Percentiles rank a stretch among this genome's conserved stretches.
These are phyloP conservation scores for Wickerhamomyces sp. DNA, from an alignment of 1,139 yeast genomes.

Conservation along the genomic window DNA sequence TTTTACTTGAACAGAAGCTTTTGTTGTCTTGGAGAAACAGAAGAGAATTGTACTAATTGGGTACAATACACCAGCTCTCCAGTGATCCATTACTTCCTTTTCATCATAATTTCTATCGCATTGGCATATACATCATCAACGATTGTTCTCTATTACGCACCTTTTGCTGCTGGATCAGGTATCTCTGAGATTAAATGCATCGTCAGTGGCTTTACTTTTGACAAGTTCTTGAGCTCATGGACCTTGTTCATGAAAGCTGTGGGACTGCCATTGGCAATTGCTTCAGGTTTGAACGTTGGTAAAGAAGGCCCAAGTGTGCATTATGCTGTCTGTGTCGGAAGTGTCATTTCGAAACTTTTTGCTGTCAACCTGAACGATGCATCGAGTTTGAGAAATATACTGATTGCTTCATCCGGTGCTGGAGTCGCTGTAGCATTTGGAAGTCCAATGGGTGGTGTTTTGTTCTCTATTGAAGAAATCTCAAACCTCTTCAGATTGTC, in stretches of 20 bases:
- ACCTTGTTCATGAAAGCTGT: slow-evolving; percentile 73
- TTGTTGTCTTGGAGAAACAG: slow-evolving; percentile 69
- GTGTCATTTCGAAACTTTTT: slow-evolving; percentile 48
- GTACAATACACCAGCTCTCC: slow-evolving; percentile 43
- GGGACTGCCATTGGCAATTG: slow-evolving; percentile 72
- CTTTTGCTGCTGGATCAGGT: slow-evolving; percentile 95
- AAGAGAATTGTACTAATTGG: slow-evolving; percentile 50
- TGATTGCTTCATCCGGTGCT: slow-evolving; percentile 62
- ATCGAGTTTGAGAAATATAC: slow-evolving; percentile 49
- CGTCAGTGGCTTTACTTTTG: slow-evolving; percentile 82
- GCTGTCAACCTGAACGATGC: slow-evolving; percentile 46
- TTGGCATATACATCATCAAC: slow-evolving; percentile 65
- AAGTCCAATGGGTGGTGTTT: slow-evolving; percentile 63
- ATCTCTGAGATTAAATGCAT: slow-evolving; percentile 95
- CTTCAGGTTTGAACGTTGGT: slow-evolving; percentile 62
- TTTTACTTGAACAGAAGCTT: slow-evolving; percentile 70
- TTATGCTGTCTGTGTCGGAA: slow-evolving; percentile 63
- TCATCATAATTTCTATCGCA: slow-evolving; percentile 50
- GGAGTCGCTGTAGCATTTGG: slow-evolving; percentile 73
- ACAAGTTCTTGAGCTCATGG: slow-evolving; percentile 69
- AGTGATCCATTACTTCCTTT: slow-evolving; percentile 50
- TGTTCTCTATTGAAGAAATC: slow-evolving; percentile 62
- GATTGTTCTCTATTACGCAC: slow-evolving; percentile 69
- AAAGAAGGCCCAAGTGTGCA: slow-evolving; percentile 75
- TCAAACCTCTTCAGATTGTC: slow-evolving; percentile 55